Evolutionary conservation across 2,329 filamentous ascomycete genomes (phyloP).

Genomic region (Pseudomassariella vexata): DNA sequence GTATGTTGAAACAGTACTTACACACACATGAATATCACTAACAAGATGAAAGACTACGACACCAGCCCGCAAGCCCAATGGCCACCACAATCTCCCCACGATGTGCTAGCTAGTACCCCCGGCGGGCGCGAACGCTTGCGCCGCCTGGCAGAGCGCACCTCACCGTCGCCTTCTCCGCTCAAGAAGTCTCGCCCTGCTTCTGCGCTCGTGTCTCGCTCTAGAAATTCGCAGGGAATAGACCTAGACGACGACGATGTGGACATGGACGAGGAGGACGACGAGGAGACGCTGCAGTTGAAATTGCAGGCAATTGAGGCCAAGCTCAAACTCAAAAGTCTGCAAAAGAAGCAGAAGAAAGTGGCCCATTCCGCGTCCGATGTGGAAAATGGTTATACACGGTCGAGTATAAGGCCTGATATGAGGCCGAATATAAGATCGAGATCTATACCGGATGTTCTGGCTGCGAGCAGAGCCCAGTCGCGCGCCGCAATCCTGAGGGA

Average conservation of each 20-base stretch:
- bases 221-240: slow-evolving; percentile 23
- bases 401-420: slow-evolving; percentile 4
- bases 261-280: slow-evolving; percentile 68
- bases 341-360: slow-evolving; percentile 34
- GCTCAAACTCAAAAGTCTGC: slow-evolving; percentile 80
- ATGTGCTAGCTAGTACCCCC: slow-evolving; percentile 63
- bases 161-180: slow-evolving; percentile 63
- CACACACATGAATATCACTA: too few relatives aligned
- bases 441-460: slow-evolving; percentile 12
- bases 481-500: slow-evolving; percentile 11
- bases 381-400: not conserved
- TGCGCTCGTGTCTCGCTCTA: slow-evolving; percentile 14
- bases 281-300: slow-evolving; percentile 82
- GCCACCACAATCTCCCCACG: slow-evolving; percentile 62
- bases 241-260: slow-evolving; percentile 31
- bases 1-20: too few relatives aligned
- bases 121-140: slow-evolving; percentile 72
- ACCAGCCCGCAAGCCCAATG: slow-evolving; percentile 44
- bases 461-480: slow-evolving; percentile 14
- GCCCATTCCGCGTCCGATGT: slow-evolving; percentile 1
- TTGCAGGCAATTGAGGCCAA: slow-evolving; percentile 84
- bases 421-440: too few relatives aligned
- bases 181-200: slow-evolving; percentile 38
- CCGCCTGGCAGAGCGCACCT: slow-evolving; percentile 58
- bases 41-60: too few relatives aligned